A percentile compares a stretch with the other conserved stretches of the same genome.
These are phyloP conservation scores for Aspergillus pseudoglaucus DNA, from an alignment of 2,329 filamentous ascomycete genomes.

Conservation along the genomic window DNA sequence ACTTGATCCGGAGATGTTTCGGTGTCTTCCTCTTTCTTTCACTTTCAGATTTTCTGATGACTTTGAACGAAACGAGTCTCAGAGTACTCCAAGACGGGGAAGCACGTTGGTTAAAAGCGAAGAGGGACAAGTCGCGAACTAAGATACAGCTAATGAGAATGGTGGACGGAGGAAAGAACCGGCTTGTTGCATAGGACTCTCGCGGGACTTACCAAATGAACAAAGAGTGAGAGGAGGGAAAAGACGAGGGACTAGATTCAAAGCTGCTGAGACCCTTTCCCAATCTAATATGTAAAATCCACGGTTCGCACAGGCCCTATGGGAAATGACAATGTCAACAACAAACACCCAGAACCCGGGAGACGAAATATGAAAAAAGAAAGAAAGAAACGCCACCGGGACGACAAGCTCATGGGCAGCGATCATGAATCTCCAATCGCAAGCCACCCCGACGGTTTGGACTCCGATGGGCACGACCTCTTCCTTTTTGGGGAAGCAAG, in stretches of 20 bases:
- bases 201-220: constrained; percentile 25
- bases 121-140: constrained; percentile 30
- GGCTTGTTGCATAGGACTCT: constrained; percentile 26
- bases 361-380: constrained; percentile 3
- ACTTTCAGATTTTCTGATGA: background rate
- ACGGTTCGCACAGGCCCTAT: constrained; percentile 14
- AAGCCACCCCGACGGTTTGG: constrained; percentile 15
- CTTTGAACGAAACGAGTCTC: constrained; percentile 9
- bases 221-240: constrained; percentile 11
- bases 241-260: constrained; percentile 3
- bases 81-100: constrained; percentile 10
- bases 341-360: constrained; percentile 21
- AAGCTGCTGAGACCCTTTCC: constrained; percentile 14
- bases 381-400: constrained; percentile 11
- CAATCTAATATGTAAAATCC: constrained; percentile 26
- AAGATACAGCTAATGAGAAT: constrained; percentile 29
- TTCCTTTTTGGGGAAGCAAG: constrained; percentile 22
- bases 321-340: constrained; percentile 25
- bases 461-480: constrained; percentile 21
- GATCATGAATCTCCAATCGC: constrained; percentile 20
- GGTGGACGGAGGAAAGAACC: constrained; percentile 17
- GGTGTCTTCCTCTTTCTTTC: constrained; percentile 14
- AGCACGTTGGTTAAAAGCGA: constrained; percentile 23
- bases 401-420: constrained; percentile 18
- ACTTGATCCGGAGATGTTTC: constrained; percentile 18